phyloP scores from a whole-genome alignment of 768 basidiomycete species.

The Lanmaoa pseudosensibilis region DNA sequence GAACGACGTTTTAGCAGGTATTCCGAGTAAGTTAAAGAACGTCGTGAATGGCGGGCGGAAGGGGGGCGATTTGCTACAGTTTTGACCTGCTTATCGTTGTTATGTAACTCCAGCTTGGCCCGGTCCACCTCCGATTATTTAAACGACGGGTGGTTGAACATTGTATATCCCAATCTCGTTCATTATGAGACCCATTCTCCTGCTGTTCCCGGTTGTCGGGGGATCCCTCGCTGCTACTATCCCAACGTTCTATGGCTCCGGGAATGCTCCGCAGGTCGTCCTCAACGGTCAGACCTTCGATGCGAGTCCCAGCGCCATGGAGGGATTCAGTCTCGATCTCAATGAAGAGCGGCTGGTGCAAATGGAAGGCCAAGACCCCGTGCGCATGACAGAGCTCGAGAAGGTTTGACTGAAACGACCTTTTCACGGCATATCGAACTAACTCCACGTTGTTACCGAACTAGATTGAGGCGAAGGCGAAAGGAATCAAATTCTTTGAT shows the following conservation, averaged over 20 bases:
- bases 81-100: constrained; percentile 15
- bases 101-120: background rate
- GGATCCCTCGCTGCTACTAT: constrained; percentile 22
- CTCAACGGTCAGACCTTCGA: constrained; percentile 31
- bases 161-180: background rate
- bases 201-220: constrained; percentile 21
- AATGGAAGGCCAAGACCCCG: constrained; percentile 64
- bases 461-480: constrained; percentile 75
- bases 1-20: no score
- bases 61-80: background rate
- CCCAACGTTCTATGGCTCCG: constrained; percentile 4
- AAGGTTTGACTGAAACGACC: constrained; percentile 51
- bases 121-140: background rate
- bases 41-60: no score
- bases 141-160: background rate
- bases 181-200: constrained; percentile 13
- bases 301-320: constrained; percentile 12
- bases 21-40: no score
- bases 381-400: constrained; percentile 87
- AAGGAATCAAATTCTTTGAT: constrained; percentile 84
- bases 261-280: constrained; percentile 20
- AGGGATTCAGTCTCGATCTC: constrained; percentile 72
- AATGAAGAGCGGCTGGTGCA: constrained; percentile 72
- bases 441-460: background rate
- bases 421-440: background rate